Base-by-base conservation (phyloP, 2,329 filamentous ascomycete species). In the Aureobasidium sp. region DNA sequence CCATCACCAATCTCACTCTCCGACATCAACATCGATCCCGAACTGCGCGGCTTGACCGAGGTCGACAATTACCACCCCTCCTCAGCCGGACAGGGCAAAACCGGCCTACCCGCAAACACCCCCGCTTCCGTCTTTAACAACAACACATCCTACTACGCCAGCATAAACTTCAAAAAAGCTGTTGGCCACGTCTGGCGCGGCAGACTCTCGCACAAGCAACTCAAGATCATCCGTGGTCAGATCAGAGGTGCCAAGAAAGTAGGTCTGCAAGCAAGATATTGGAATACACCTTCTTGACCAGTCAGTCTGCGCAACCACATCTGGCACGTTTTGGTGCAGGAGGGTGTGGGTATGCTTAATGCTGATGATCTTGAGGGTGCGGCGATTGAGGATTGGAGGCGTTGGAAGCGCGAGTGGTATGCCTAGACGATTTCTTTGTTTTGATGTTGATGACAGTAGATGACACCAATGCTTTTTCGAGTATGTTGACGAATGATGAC, bases 141-240 rank as follows among this genome's bases (percentile, higher is more conserved):
- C 1, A 73, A 74, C 21, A 90, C 88, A 70, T 87, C 84, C 3
- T 86, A 84, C 73, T 90, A 89, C 71, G 84, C 86, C 21, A 86
- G 82, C 52, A 78, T 80, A 3, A 79, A 82, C 16, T 86, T 89
- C 68, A 73, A 71, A 21, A 68, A 71, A 3, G 70, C 79, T 1
- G 76, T 90, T 15, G 87, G 71, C 4, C 68, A 67, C 63, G 63
- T 70, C 49, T 79, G 71, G 76, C 77, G 70, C 68, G 79, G 78
- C 4, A 74, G 73, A 3, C 69, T 88, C 1, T 79, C 75, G 0
- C 61, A 70, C 1, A 61, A 65, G 4, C 82, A 85, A 65, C 69
- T 81, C 52, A 66, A 76, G 0, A 69, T 72, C 13, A 74, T 86
- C 62, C 73, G 81, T 34, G 73, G 73, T 2, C 83, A 85, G 67